A percentile compares a stretch with the other conserved stretches of the same genome.
Conservation (phyloP, 2,329 filamentous ascomycete genomes). For the Mycocentrospora acerina region DNA sequence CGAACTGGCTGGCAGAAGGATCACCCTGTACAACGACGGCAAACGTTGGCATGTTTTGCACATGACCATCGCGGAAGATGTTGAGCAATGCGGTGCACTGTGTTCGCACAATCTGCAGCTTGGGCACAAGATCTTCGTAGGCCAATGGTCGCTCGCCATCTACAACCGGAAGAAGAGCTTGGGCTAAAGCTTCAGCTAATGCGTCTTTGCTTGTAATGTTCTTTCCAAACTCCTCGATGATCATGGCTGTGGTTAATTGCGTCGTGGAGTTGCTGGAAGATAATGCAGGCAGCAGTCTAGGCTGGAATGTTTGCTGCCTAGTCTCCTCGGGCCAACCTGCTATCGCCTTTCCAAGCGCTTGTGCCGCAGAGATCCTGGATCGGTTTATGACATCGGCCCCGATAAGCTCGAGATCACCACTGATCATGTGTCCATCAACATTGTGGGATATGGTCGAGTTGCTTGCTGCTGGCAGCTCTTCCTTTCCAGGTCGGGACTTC, state of each 20-base stretch:
- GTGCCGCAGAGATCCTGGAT: constrained; percentile 83
- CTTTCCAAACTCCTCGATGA: constrained; percentile 86
- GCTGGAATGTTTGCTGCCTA: constrained; percentile 64
- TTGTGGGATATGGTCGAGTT: constrained; percentile 72
- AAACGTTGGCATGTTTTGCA: constrained; percentile 69
- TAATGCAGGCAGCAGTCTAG: constrained; percentile 65
- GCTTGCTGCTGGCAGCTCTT: constrained; percentile 53
- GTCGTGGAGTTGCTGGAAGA: constrained; percentile 78
- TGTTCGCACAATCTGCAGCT: constrained; percentile 82
- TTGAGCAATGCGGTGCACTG: constrained; percentile 90
- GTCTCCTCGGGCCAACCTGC: constrained; percentile 67
- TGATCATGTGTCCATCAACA: constrained; percentile 96
- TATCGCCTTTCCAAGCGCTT: constrained; percentile 83
- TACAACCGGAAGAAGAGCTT: constrained; percentile 70
- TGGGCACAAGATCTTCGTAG: constrained; percentile 89
- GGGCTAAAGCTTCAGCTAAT: constrained; percentile 61
- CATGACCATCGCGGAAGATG: constrained; percentile 73
- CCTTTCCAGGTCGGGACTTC: constrained; percentile 76
- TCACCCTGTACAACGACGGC: constrained; percentile 95
- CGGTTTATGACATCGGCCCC: constrained; percentile 85
- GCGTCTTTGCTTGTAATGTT: constrained; percentile 45
- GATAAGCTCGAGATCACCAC: constrained; percentile 92
- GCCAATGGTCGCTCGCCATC: constrained; percentile 78
- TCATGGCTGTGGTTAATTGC: constrained; percentile 78
- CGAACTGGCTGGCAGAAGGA: constrained; percentile 83